These are phyloP conservation scores for Chaetomium tenue DNA, from an alignment of 495 filamentous ascomycete species.

Conservation along the genomic window DNA sequence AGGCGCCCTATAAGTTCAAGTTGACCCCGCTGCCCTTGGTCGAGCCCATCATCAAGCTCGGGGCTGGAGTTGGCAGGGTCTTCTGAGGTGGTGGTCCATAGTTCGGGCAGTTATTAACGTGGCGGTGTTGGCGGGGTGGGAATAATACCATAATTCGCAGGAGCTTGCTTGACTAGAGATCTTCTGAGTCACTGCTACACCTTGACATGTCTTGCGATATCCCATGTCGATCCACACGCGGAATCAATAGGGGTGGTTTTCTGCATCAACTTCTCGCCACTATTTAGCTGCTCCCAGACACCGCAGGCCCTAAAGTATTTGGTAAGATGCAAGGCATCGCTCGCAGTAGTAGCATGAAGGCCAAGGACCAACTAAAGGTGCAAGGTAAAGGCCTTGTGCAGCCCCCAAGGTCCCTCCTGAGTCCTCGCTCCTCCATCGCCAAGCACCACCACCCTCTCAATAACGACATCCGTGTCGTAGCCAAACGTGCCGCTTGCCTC, in stretches of 20 bases:
- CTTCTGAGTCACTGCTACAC: too few species aligned
- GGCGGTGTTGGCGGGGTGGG: too few species aligned
- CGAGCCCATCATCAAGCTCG: conserved; percentile 35
- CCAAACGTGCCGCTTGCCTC: conserved; percentile 54
- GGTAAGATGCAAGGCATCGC: too few species aligned
- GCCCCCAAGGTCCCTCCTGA: conserved; percentile 22
- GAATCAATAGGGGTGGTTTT: too few species aligned
- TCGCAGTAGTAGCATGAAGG: too few species aligned
- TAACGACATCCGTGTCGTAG: conserved; percentile 45
- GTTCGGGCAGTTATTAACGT: neutral
- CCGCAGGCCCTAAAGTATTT: too few species aligned
- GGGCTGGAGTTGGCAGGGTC: conserved; percentile 45
- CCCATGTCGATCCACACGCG: too few species aligned
- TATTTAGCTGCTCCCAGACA: too few species aligned
- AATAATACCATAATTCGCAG: neutral
- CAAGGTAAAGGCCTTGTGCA: conserved; percentile 20
- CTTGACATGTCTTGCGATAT: too few species aligned
- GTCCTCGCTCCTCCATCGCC: conserved; percentile 33
- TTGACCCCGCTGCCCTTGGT: conserved; percentile 37
- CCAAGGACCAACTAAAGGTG: neutral
- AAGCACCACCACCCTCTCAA: conserved; percentile 58
- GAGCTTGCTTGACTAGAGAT: too few species aligned
- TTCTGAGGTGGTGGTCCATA: neutral
- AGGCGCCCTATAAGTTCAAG: conserved; percentile 46
- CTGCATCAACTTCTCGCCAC: too few species aligned